These are phyloP conservation scores for Sugiyamaella xylanicola DNA, from an alignment of 1,139 yeast species.

Conservation along the genomic window DNA sequence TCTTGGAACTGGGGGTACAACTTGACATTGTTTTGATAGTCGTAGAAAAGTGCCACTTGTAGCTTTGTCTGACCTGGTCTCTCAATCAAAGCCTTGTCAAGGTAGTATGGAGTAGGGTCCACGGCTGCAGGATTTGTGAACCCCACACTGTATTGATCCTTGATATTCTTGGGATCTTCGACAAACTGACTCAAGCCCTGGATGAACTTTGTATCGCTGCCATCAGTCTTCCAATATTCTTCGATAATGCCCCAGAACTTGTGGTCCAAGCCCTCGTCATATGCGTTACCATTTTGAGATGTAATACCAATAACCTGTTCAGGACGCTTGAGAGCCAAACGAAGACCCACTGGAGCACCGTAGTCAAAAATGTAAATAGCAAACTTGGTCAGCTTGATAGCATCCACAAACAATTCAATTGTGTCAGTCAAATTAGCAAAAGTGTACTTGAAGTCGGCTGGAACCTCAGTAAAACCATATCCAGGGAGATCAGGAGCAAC, in stretches of 20 bases:
- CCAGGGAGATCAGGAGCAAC: conserved; percentile 53
- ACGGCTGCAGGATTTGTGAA: conserved; percentile 35
- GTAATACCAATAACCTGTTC: conserved; percentile 41
- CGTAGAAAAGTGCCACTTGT: conserved; percentile 45
- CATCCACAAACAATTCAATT: conserved; percentile 41
- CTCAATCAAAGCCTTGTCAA: conserved; percentile 41
- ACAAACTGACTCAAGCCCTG: conserved; percentile 32
- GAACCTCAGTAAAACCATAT: conserved; percentile 46
- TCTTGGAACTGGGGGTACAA: conserved; percentile 47
- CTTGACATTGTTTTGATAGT: conserved; percentile 44
- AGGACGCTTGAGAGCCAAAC: conserved; percentile 44
- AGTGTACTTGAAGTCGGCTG: conserved; percentile 37
- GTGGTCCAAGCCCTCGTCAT: conserved; percentile 45
- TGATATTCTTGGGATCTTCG: conserved; percentile 32
- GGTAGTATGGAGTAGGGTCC: conserved; percentile 43
- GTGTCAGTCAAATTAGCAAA: conserved; percentile 44
- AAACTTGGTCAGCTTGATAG: conserved; percentile 39
- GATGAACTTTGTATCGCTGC: conserved; percentile 25
- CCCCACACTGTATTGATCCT: conserved; percentile 43
- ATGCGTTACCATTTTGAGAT: conserved; percentile 51
- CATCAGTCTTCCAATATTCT: conserved; percentile 40
- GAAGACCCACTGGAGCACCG: conserved; percentile 49
- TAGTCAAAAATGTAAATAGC: conserved; percentile 48
- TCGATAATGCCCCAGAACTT: conserved; percentile 46
- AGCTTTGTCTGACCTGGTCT: conserved; percentile 39